Percentiles rank a stretch among this genome's conserved stretches.
These are phyloP conservation scores for Kazachstania africana DNA, from an alignment of 805 yeast genomes.

Conservation along the genomic window DNA sequence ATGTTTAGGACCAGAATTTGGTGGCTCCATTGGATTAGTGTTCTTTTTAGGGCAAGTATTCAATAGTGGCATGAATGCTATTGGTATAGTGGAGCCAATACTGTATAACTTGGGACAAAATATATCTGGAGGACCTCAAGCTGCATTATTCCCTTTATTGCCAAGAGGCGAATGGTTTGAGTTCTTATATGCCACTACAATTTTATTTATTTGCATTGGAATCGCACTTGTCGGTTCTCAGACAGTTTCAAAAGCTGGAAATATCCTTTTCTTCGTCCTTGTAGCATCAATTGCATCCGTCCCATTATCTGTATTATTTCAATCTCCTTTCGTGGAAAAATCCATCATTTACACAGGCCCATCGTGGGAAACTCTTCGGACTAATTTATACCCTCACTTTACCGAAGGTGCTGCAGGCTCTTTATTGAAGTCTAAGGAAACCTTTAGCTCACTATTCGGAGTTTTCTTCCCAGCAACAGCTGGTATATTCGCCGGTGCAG, in stretches of 20 bases:
- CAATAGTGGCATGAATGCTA: conserved; percentile 86
- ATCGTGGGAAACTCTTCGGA: conserved; percentile 50
- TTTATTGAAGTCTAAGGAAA: conserved; percentile 47
- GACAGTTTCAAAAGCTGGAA: conserved; percentile 73
- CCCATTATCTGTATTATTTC: conserved; percentile 65
- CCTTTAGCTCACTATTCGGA: conserved; percentile 79
- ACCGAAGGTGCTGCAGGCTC: conserved; percentile 93
- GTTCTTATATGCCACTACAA: conserved; percentile 56
- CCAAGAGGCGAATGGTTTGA: conserved; percentile 66
- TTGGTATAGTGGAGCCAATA: conserved; percentile 88
- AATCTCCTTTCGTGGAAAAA: conserved; percentile 47
- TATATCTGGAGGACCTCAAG: conserved; percentile 18
- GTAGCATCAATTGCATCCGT: conserved; percentile 66
- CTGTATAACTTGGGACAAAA: conserved; percentile 59
- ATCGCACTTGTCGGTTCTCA: conserved; percentile 74
- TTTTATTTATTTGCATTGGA: conserved; percentile 59
- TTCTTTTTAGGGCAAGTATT: conserved; percentile 91
- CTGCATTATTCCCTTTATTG: conserved; percentile 38
- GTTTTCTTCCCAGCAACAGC: conserved; percentile 97
- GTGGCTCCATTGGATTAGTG: conserved; percentile 92
- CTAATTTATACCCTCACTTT: conserved; percentile 66
- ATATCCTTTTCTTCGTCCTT: conserved; percentile 54
- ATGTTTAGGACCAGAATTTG: conserved; percentile 94
- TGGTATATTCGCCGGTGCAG: conserved; percentile 96
- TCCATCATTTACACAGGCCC: conserved; percentile 57